Evolutionary conservation across 2,329 filamentous ascomycete genomes (phyloP).

Genomic region (Phialophora tarda): DNA sequence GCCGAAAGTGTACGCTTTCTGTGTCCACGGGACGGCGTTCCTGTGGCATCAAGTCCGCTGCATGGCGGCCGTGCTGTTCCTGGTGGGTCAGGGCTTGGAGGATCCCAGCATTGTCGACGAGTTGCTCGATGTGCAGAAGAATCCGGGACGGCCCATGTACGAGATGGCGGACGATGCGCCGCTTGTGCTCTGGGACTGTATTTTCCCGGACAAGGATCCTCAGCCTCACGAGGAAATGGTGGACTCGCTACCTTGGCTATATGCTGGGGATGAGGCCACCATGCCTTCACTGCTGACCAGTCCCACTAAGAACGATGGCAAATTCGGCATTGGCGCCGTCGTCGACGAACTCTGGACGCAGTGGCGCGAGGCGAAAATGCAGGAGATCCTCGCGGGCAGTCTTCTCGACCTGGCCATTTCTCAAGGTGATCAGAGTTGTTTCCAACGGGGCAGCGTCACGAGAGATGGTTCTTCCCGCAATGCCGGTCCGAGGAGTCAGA

Average conservation of each 20-base stretch:
- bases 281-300: constrained; percentile 50
- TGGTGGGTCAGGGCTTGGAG: constrained; percentile 88
- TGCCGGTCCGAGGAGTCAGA: constrained; percentile 50
- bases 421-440: constrained; percentile 46
- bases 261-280: constrained; percentile 69
- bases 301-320: constrained; percentile 58
- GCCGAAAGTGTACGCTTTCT: constrained; percentile 81
- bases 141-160: constrained; percentile 81
- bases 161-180: constrained; percentile 89
- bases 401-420: constrained; percentile 69
- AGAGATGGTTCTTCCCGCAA: constrained; percentile 21
- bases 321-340: constrained; percentile 69
- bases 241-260: constrained; percentile 77
- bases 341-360: constrained; percentile 78
- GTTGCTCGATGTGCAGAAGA: constrained; percentile 73
- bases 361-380: constrained; percentile 86
- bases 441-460: constrained; percentile 38
- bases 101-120: constrained; percentile 71
- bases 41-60: constrained; percentile 98
- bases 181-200: constrained; percentile 93
- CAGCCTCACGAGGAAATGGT: constrained; percentile 53
- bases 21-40: constrained; percentile 88
- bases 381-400: constrained; percentile 79
- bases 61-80: constrained; percentile 90
- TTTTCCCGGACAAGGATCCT: constrained; percentile 69